Conservation (phyloP, 2,329 filamentous ascomycete genomes). For the Trichoderma sp. region DNA sequence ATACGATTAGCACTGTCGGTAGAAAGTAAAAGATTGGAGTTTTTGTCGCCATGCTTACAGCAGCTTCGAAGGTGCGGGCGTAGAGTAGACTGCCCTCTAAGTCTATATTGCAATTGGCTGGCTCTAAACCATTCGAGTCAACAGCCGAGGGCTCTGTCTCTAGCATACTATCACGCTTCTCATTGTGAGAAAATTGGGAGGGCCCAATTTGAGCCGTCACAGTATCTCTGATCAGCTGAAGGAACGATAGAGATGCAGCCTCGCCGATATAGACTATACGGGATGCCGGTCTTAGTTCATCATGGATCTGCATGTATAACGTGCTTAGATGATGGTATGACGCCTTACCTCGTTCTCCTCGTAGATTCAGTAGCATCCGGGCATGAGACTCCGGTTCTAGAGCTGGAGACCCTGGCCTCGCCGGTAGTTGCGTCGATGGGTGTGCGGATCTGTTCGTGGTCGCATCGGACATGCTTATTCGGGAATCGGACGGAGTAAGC, state of each 20-base stretch:
- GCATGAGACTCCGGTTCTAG: conserved; percentile 26
- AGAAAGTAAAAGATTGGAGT: not conserved
- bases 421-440: conserved; percentile 2
- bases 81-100: conserved; percentile 21
- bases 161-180: conserved; percentile 52
- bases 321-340: not conserved
- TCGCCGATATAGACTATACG: conserved; percentile 47
- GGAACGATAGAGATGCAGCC: conserved; percentile 54
- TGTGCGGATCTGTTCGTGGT: conserved; percentile 21
- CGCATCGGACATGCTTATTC: conserved; percentile 25
- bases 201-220: conserved; percentile 52
- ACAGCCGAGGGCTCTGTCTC: conserved; percentile 40
- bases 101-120: conserved; percentile 21
- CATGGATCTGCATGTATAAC: too few species aligned
- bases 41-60: conserved; percentile 19
- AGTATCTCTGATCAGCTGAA: conserved; percentile 51
- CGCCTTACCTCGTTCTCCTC: conserved; percentile 49
- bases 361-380: conserved; percentile 51
- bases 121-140: conserved; percentile 3
- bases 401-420: not conserved
- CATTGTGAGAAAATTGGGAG: conserved; percentile 52
- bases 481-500: conserved; percentile 33
- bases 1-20: not conserved
- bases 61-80: conserved; percentile 25
- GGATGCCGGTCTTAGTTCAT: not conserved